These are phyloP conservation scores for Wallacemonas sp. DNA, from an alignment of 208 protist genomes.

Conservation along the genomic window DNA sequence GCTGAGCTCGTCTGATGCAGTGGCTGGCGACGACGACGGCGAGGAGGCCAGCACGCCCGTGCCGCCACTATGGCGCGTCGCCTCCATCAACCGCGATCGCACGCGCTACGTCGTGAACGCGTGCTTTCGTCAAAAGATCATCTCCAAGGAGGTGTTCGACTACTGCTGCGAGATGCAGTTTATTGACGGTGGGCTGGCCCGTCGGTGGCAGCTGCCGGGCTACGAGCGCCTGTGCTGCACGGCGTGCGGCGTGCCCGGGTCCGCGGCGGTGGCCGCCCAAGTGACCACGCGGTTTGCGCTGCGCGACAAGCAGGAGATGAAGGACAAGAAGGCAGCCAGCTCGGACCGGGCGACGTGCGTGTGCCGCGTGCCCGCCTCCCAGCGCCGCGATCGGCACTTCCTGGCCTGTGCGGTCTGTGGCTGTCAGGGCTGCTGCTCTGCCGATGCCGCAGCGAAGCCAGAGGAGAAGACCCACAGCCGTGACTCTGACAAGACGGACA, in stretches of 20 bases:
- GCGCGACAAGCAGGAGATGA: constrained; percentile 47
- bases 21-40: not conserved
- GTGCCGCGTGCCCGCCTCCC: constrained; percentile 71
- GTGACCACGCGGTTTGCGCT: constrained; percentile 57
- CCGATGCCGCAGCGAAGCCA: constrained; percentile 28
- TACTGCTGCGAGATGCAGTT: constrained; percentile 90
- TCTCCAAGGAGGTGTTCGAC: constrained; percentile 71
- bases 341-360: constrained; percentile 53
- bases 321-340: constrained; percentile 21
- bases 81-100: constrained; percentile 77
- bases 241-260: constrained; percentile 73
- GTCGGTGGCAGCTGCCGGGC: constrained; percentile 77
- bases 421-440: constrained; percentile 74
- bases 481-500: too few relatives aligned
- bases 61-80: constrained; percentile 80
- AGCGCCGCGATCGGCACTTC: constrained; percentile 61
- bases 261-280: constrained; percentile 54
- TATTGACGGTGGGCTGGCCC: constrained; percentile 73
- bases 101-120: constrained; percentile 83
- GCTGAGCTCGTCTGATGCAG: constrained; percentile 6
- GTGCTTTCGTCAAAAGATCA: constrained; percentile 44
- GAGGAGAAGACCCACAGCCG: not conserved
- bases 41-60: constrained; percentile 24
- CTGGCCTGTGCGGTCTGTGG: constrained; percentile 78
- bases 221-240: constrained; percentile 88